Evolutionary conservation across 129 eudicot genomes (phyloP).

Genomic region (Tagetes patula): DNA sequence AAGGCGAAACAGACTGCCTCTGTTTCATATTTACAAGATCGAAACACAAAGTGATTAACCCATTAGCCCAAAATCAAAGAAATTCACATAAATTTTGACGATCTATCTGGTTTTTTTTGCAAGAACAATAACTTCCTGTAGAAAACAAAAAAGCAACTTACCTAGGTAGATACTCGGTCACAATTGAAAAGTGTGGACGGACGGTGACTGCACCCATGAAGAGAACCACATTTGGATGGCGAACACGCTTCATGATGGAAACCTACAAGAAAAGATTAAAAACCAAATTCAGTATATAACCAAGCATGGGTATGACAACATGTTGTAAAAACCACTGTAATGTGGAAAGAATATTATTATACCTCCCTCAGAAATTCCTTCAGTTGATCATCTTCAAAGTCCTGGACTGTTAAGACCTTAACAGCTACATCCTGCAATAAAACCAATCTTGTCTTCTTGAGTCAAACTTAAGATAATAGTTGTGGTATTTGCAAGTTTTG

Average conservation of each 20-base stretch:
- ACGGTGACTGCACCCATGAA: conserved; percentile 99
- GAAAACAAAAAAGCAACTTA: conserved; percentile 5
- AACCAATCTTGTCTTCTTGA: not conserved
- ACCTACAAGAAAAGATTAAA: conserved; percentile 40
- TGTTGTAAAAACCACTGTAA: not conserved
- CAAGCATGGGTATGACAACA: not conserved
- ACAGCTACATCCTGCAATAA: conserved; percentile 88
- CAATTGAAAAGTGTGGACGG: conserved; percentile 88
- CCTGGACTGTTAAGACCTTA: conserved; percentile 83
- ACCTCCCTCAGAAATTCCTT: conserved; percentile 96
- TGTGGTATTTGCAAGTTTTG: not conserved
- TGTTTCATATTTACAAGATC: conserved; percentile 22
- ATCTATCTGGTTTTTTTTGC: not conserved
- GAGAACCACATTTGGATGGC: conserved; percentile 97
- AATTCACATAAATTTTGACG: not conserved
- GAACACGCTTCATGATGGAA: conserved; percentile 95
- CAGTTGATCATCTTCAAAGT: conserved; percentile 81
- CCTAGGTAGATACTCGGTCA: conserved; percentile 94
- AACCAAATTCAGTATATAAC: conserved; percentile 1
- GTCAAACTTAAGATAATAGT: not conserved
- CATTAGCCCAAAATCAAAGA: not conserved
- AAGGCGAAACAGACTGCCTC: conserved; percentile 90
- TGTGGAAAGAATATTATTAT: conserved; percentile 11
- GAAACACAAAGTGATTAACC: not conserved
- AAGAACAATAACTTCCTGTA: conserved; percentile 1